Percentiles rank a stretch among this genome's conserved stretches.
Evolutionary conservation across 768 basidiomycete genomes (phyloP).

Genomic region (Mycena olivaceomarginata): DNA sequence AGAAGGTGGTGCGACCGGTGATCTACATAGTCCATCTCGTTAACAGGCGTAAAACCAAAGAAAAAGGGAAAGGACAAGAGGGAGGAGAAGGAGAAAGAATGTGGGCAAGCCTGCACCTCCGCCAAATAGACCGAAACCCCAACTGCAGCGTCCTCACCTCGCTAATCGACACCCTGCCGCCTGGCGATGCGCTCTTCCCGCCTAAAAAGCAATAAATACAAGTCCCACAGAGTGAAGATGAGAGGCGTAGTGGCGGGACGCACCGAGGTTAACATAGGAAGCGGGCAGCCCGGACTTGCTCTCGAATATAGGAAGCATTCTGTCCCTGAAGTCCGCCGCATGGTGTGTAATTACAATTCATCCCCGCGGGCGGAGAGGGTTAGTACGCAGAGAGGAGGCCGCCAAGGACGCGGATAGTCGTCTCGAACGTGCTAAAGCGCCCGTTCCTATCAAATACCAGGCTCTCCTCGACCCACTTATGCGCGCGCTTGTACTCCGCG

Average conservation of each 20-base stretch:
- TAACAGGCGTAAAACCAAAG: too few relatives aligned
- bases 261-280: constrained; percentile 85
- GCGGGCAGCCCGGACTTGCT: constrained; percentile 88
- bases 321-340: constrained; percentile 88
- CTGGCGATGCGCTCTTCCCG: too few relatives aligned
- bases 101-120: too few relatives aligned
- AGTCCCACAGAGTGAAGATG: constrained; percentile 52
- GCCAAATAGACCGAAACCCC: too few relatives aligned
- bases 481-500: too few relatives aligned
- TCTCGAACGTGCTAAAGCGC: constrained; percentile 94
- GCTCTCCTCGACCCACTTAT: constrained; percentile 51
- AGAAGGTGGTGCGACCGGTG: too few relatives aligned
- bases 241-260: constrained; percentile 71
- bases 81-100: too few relatives aligned
- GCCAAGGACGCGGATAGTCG: constrained; percentile 94
- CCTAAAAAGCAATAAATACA: too few relatives aligned
- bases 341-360: constrained; percentile 82
- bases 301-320: constrained; percentile 88
- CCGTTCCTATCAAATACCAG: constrained; percentile 86
- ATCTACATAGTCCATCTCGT: too few relatives aligned
- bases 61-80: too few relatives aligned
- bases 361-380: constrained; percentile 60
- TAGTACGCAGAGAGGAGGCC: constrained; percentile 92
- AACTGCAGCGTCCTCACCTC: too few relatives aligned
- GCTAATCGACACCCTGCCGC: too few relatives aligned